Evolutionary conservation across 306 rosid genomes (phyloP).

Genomic region (Notholithocarpus densiflorus): DNA sequence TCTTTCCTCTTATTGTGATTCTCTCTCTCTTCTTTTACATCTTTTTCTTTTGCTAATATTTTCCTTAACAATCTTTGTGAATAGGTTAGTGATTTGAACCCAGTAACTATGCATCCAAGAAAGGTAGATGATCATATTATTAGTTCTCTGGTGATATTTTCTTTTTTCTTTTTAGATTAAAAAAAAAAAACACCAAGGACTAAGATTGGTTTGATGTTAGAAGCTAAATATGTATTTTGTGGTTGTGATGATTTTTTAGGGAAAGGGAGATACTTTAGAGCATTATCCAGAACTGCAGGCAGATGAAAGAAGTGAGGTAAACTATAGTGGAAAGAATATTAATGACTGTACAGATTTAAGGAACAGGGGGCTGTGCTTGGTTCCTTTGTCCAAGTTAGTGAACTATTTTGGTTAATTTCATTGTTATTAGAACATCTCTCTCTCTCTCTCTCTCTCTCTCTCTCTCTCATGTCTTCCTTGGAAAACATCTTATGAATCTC

Average conservation of each 20-base stretch:
- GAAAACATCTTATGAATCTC: slow-evolving; percentile 16
- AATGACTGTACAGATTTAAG: slow-evolving; percentile 46
- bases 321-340: slow-evolving; percentile 25
- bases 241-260: slow-evolving; percentile 39
- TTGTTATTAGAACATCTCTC: slow-evolving; percentile 14
- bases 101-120: slow-evolving; percentile 40
- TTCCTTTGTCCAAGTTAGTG: slow-evolving; percentile 72
- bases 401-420: slow-evolving; percentile 53
- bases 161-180: background rate
- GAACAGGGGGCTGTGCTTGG: slow-evolving; percentile 70
- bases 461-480: background rate
- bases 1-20: background rate
- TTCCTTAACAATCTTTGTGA: background rate
- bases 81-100: slow-evolving; percentile 57
- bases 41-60: background rate
- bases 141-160: slow-evolving; percentile 53
- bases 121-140: slow-evolving; percentile 40
- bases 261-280: slow-evolving; percentile 25
- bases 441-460: background rate
- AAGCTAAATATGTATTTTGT: background rate
- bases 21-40: background rate
- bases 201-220: background rate
- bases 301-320: slow-evolving; percentile 26
- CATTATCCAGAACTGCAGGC: slow-evolving; percentile 37
- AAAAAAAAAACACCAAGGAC: background rate